Conservation (phyloP, 805 yeast species). For the Lipomyces orientalis region DNA sequence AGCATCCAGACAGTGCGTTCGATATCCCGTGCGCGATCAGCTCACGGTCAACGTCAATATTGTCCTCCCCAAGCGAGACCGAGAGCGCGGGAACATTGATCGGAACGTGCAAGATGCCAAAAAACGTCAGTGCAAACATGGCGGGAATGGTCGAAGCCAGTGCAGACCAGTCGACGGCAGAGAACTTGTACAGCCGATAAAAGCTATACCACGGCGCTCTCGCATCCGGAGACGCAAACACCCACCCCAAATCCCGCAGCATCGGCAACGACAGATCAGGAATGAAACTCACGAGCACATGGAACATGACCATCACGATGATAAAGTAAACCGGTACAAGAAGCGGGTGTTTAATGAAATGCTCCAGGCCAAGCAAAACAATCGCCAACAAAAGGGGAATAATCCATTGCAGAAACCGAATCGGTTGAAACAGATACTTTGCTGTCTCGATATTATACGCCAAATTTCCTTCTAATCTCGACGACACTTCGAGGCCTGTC, state of each 20-base stretch:
- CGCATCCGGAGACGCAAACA: slow-evolving; percentile 68
- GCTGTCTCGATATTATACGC: slow-evolving; percentile 63
- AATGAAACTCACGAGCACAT: slow-evolving; percentile 64
- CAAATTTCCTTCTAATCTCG: slow-evolving; percentile 76
- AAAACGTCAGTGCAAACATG: slow-evolving; percentile 93
- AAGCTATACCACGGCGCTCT: slow-evolving; percentile 88
- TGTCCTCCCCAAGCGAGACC: slow-evolving; percentile 78
- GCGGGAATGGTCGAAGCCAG: slow-evolving; percentile 78
- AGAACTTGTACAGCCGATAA: slow-evolving; percentile 72
- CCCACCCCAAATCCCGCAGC: slow-evolving; percentile 82
- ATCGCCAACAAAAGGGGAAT: slow-evolving; percentile 70
- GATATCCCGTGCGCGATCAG: slow-evolving; percentile 94
- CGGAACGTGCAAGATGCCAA: slow-evolving; percentile 95
- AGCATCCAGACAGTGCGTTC: slow-evolving; percentile 78
- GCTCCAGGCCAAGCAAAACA: slow-evolving; percentile 66
- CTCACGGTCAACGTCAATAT: slow-evolving; percentile 88
- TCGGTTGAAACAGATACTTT: slow-evolving; percentile 49
- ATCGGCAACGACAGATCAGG: slow-evolving; percentile 66
- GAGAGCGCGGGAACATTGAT: slow-evolving; percentile 98
- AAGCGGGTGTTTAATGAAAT: slow-evolving; percentile 63
- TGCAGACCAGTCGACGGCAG: slow-evolving; percentile 74
- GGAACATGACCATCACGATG: slow-evolving; percentile 70
- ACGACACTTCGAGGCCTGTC: slow-evolving; percentile 91
- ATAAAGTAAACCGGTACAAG: slow-evolving; percentile 78
- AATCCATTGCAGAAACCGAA: slow-evolving; percentile 67